Evolutionary conservation across 768 basidiomycete species (phyloP), one percentile per base, ranked within the genome.

Genomic region (Lactarius tabidus): DNA sequence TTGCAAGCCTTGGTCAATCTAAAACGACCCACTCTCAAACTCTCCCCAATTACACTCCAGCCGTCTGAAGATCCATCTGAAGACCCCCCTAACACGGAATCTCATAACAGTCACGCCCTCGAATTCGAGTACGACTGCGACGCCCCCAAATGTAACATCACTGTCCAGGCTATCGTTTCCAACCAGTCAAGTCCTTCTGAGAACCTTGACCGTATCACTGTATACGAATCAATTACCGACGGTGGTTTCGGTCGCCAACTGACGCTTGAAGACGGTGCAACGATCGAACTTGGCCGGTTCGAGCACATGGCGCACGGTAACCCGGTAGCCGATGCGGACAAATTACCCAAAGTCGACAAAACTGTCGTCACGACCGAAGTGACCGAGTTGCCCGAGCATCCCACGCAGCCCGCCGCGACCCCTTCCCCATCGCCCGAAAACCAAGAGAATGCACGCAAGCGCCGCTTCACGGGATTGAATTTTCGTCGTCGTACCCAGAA

Each of bases 81-180:
- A 45, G 55, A 85, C 31, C 73, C 78, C 38, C 74, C 80, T 43
- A 74, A 81, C 41, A 69, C 74, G 23, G 80, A 84, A 64, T 79
- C 79, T 23, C 81, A 82, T 18, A 85, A 86, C 56, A 85, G 86
- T 58, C 91, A 94, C 70, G 85, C 87, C 20, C 80, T 96, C 65
- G 93, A 93, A 72, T 98, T 97, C 75, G 88, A 91, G 73, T 98
- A 90, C 75, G 95, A 98, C 73, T 92, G 91, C 68, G 92, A 94
- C 64, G 87, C 93, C 0, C 89, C 94, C 9, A 89, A 88, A 70
- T 93, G 93, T 71, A 84, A 82, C 26, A 86, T 97, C 64, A 85
- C 87, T 41, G 84, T 97, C 23, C 83, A 91, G 67, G 87, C 93
- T 55, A 79, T 91, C 38, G 79, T 93, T 0, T 82, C 87, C 31